Evolutionary conservation across 2,329 filamentous ascomycete genomes (phyloP).

Genomic region (Periconia sp.): DNA sequence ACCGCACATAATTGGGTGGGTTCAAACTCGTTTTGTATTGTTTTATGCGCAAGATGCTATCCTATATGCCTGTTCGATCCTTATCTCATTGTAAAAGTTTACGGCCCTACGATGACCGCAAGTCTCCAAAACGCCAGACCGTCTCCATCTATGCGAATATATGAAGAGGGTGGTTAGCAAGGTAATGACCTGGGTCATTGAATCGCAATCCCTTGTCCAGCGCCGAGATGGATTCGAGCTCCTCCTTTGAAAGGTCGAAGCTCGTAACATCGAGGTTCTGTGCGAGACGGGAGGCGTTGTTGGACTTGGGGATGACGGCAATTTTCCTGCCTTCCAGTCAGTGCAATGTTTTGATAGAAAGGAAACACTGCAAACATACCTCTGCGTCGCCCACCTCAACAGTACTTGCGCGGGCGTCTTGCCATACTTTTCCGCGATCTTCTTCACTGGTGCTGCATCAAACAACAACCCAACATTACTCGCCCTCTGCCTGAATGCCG

Average conservation of each 20-base stretch:
- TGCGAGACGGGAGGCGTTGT: slow-evolving; percentile 25
- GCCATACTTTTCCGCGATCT: slow-evolving; percentile 70
- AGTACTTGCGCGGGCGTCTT: slow-evolving; percentile 81
- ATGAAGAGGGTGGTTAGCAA: slow-evolving; percentile 28
- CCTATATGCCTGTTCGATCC: too few species aligned
- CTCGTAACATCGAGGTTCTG: slow-evolving; percentile 40
- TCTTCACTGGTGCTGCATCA: slow-evolving; percentile 69
- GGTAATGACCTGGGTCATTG: slow-evolving; percentile 38
- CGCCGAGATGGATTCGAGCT: slow-evolving; percentile 37
- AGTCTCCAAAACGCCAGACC: too few species aligned
- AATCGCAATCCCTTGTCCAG: slow-evolving; percentile 39
- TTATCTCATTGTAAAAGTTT: too few species aligned
- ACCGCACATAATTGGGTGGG: too few species aligned
- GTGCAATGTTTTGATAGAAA: neutral
- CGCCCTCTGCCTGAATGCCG: slow-evolving; percentile 70
- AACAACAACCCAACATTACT: slow-evolving; percentile 70
- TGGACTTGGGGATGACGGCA: slow-evolving; percentile 30
- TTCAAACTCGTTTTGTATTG: too few species aligned
- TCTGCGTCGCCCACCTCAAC: slow-evolving; percentile 84
- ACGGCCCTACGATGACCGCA: too few species aligned
- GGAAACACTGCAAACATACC: slow-evolving; percentile 12
- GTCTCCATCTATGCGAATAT: slow-evolving; percentile 38
- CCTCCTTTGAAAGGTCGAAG: slow-evolving; percentile 29
- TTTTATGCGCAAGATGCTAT: too few species aligned
- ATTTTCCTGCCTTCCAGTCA: slow-evolving; percentile 51